phyloP scores from a whole-genome alignment of 2,329 filamentous ascomycete genomes.

The Venturiaceae sp. region DNA sequence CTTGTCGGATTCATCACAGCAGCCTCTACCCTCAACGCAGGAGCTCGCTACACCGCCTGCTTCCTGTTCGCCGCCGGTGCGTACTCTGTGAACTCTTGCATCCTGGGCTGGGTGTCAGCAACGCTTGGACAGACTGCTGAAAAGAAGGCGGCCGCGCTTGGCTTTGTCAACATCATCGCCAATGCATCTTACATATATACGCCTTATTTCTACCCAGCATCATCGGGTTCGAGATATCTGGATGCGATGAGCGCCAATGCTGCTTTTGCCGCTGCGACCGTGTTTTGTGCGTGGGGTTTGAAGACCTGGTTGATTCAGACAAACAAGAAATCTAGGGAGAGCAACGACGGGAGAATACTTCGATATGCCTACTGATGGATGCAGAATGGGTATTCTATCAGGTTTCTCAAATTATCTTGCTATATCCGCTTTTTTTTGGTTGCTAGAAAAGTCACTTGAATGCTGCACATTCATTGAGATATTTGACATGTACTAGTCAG shows the following conservation, averaged over 20 bases:
- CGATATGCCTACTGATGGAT: too few species aligned
- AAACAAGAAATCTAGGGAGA: background rate
- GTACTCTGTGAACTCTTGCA: background rate
- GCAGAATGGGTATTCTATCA: too few species aligned
- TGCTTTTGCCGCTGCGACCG: background rate
- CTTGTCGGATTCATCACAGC: constrained; percentile 11
- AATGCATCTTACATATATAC: constrained; percentile 30
- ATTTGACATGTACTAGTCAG: too few species aligned
- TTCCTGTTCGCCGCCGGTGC: background rate
- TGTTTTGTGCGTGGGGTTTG: background rate
- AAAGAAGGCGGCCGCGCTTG: constrained; percentile 32
- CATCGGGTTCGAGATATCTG: background rate
- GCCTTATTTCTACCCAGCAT: background rate
- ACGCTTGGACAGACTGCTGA: constrained; percentile 31
- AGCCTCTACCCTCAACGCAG: constrained; percentile 11
- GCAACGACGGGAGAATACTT: too few species aligned
- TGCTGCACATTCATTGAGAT: too few species aligned
- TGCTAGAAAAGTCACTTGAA: too few species aligned
- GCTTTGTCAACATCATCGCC: constrained; percentile 31
- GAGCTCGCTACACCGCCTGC: constrained; percentile 11
- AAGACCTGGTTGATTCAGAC: background rate
- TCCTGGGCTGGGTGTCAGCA: constrained; percentile 25
- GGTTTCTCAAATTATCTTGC: too few species aligned
- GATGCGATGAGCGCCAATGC: background rate
- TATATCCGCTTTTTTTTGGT: too few species aligned